Conservation (phyloP, 176 grass and related monocot species). For the sorghum (Sorghum bicolor) region DNA sequence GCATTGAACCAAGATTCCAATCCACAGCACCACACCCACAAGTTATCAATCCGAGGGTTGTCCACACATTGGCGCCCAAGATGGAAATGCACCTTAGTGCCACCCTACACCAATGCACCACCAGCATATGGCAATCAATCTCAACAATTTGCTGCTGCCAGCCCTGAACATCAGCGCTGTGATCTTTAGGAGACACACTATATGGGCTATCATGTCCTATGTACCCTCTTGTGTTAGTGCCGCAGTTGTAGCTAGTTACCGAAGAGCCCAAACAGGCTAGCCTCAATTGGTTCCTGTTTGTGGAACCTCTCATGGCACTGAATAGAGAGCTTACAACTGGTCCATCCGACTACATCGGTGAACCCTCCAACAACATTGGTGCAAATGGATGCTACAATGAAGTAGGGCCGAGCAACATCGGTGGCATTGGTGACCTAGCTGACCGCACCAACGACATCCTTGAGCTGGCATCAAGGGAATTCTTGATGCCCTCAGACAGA, state of each 20-base stretch:
- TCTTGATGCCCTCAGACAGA: not conserved
- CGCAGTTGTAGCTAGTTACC: too few species aligned
- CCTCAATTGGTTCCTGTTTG: not conserved
- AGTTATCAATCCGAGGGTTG: not conserved
- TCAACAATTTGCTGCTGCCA: not conserved
- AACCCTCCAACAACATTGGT: not conserved
- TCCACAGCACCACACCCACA: not conserved
- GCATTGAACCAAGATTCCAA: not conserved
- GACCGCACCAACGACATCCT: not conserved
- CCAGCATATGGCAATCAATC: not conserved
- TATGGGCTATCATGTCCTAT: not conserved
- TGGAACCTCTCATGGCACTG: not conserved
- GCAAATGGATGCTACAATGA: not conserved
- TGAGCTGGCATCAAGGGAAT: slow-evolving; percentile 30
- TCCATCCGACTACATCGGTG: not conserved
- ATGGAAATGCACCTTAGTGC: not conserved
- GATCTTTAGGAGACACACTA: not conserved
- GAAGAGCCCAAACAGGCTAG: not conserved
- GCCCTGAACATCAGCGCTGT: slow-evolving; percentile 14
- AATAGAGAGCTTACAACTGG: not conserved
- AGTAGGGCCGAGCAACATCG: not conserved
- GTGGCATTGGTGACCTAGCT: not conserved
- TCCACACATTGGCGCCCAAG: not conserved
- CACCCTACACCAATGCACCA: not conserved
- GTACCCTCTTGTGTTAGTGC: too few species aligned